Conservation (phyloP, 345 rosid species). For the Aurinia saxatilis region DNA sequence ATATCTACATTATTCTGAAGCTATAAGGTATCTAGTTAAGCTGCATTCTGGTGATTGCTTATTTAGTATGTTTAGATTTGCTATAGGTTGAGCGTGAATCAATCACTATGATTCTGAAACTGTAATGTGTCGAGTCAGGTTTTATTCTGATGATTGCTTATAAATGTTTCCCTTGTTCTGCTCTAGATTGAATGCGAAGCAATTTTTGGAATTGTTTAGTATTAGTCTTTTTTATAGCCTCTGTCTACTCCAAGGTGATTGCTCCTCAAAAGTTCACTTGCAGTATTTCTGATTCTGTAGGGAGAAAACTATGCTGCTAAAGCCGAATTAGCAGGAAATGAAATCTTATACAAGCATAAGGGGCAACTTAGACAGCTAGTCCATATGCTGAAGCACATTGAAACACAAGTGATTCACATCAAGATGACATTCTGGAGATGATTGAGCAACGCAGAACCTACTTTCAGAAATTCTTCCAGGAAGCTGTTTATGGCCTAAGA, state of each 20-base stretch:
- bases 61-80: too few relatives aligned
- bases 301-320: conserved; percentile 33
- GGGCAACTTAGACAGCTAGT: conserved; percentile 40
- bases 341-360: conserved; percentile 39
- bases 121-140: background rate
- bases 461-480: conserved; percentile 36
- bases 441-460: conserved; percentile 29
- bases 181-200: background rate
- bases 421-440: conserved; percentile 32
- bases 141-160: background rate
- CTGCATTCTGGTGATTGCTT: too few relatives aligned
- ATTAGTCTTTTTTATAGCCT: background rate
- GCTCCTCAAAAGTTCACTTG: too few relatives aligned
- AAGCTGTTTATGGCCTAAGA: conserved; percentile 25
- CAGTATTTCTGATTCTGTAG: conserved; percentile 21
- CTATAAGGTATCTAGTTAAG: too few relatives aligned
- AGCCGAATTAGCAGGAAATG: conserved; percentile 34
- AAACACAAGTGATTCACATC: conserved; percentile 37
- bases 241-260: background rate
- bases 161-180: background rate
- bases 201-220: background rate
- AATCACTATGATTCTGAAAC: background rate
- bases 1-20: too few relatives aligned
- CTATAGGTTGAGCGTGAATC: too few relatives aligned
- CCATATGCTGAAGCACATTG: conserved; percentile 41